Evolutionary conservation across 2,329 filamentous ascomycete genomes (phyloP), one percentile per base, ranked within the genome.

Genomic region (Sporothrix mexicana): DNA sequence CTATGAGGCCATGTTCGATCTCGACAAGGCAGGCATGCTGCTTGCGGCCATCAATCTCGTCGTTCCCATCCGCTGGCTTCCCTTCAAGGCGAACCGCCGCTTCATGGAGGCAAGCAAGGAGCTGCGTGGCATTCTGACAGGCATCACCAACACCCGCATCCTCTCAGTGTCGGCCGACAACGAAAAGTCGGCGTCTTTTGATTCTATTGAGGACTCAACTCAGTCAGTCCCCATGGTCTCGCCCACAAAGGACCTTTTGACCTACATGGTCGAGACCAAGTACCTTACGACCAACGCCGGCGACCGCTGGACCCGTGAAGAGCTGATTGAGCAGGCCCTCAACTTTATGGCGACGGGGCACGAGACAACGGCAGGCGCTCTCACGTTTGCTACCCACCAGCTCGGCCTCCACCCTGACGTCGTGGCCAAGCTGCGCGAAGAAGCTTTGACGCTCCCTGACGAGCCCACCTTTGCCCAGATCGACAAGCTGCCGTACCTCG

Each of bases 81-180:
- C 83, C 0, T 51, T 84, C 0, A 71, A 80, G 59, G 81, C 81
- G 1, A 85, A 85, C 72, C 77, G 76, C 6, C 76, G 73, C 3
- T 85, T 84, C 73, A 73, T 82, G n/a, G 70, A 70, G 1, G 81
- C 81, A 1, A 80, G 79, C 20, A 68, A 73, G 1, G 77, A 79
- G 64, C 77, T 84, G 12, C 77, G 79, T n/a, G 72, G 74, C 43
- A 80, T 82, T 69, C 74, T 84, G 3, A 76, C 78, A 2, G 76
- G 79, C 2, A 77, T 81, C 17, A 79, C 81, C 12, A 51, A 71
- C 23, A n/a, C 20, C 5, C 72, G 72, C 25, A 73, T 73, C n/a
- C 47, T 9, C 3, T 15, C 30, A 3, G 67, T 57, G 30, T 25
- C 17, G 25, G 1, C 2, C 17, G 36, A 20, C 17, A 30, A 20